Base-by-base conservation (phyloP, 2,329 filamentous ascomycete genomes). In the Pyricularia grisea region DNA sequence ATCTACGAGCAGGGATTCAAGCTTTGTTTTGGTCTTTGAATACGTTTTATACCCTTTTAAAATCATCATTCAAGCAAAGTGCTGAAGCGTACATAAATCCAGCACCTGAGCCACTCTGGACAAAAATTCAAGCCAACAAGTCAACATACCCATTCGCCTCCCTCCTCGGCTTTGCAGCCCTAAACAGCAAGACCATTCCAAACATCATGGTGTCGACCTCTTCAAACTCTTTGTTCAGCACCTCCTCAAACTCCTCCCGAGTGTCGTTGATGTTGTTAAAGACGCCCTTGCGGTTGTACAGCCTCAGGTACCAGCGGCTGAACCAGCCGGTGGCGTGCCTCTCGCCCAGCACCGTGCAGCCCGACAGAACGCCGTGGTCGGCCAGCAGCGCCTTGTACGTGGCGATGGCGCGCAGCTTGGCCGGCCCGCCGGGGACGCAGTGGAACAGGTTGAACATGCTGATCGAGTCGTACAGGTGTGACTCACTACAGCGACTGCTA, bases 401-500 rank as follows among this genome's bases (percentile, higher is more conserved):
- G 7, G 63, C 68, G 25, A 82, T 75, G 1, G 79, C 74, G 12
- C 42, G 65, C 14, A 75, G 69, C 71, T 81, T 80, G 5, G 70
- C 69, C 4, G 69, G 65, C 25, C 67, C 50, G 1, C 75, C 70
- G 60, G 70, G 68, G 11, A 82, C 70, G 72, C 81, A 82, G 71
- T 82, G 81, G 20, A 82, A 74, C 4, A 82, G 70, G 71, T 80
- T 82, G 72, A 80, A 81, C 73, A 81, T 75, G 17, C 78, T 79
- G 67, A 84, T 79, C 0, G 80, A 80, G 71, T 81, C 78, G 71
- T 80, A 84, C 65, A 72, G 69, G 10, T 4, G 4, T 1, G 58
- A 17, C 27, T 30, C 7, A 7, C 30, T 30, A 30, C 30, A 30
- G 30, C 30, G 3, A 30, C 30, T 30, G 30, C 7, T 30, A 7